These are phyloP conservation scores for Xeromyces bisporus DNA, from an alignment of 495 filamentous ascomycete species.

Conservation along the genomic window DNA sequence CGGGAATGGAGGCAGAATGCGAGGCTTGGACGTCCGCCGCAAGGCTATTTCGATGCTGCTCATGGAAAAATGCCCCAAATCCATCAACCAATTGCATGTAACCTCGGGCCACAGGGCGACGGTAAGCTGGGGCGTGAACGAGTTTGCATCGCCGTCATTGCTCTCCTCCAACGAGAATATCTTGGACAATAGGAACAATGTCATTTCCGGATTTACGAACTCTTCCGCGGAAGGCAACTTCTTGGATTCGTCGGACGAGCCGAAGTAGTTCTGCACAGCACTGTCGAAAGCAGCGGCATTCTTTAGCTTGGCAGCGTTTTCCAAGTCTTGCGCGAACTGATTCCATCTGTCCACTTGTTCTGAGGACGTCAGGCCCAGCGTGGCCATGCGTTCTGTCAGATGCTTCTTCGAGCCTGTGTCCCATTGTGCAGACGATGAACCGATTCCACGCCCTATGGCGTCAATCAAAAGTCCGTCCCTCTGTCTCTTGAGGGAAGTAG, in stretches of 20 bases:
- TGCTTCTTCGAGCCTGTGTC: slow-evolving; percentile 19
- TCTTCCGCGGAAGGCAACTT: slow-evolving; percentile 9
- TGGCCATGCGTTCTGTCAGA: slow-evolving; percentile 14
- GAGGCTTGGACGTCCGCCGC: slow-evolving; percentile 35
- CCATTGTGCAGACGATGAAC: slow-evolving; percentile 20
- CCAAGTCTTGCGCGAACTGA: slow-evolving; percentile 13
- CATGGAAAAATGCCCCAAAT: slow-evolving; percentile 42
- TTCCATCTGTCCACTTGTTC: slow-evolving; percentile 25
- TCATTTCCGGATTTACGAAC: slow-evolving; percentile 25
- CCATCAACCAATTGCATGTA: slow-evolving; percentile 43
- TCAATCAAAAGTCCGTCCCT: slow-evolving; percentile 53
- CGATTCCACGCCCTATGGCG: slow-evolving; percentile 44
- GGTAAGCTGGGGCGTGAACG: slow-evolving; percentile 22
- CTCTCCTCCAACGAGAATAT: slow-evolving; percentile 31
- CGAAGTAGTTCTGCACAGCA: slow-evolving; percentile 23
- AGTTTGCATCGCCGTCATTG: slow-evolving; percentile 5
- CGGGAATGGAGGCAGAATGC: slow-evolving; percentile 26
- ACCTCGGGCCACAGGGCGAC: slow-evolving; percentile 33
- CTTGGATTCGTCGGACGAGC: slow-evolving; percentile 7
- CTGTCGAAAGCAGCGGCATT: slow-evolving; percentile 19
- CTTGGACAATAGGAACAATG: slow-evolving; percentile 34
- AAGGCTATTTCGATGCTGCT: slow-evolving; percentile 40
- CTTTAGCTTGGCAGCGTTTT: slow-evolving; percentile 12
- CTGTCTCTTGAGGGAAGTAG: slow-evolving; percentile 40
- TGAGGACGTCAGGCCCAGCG: slow-evolving; percentile 16